Evolutionary conservation across 1,284 basidiomycete species (phyloP), one percentile per base, ranked within the genome.

Genomic region (Macrocystidia cucumis): DNA sequence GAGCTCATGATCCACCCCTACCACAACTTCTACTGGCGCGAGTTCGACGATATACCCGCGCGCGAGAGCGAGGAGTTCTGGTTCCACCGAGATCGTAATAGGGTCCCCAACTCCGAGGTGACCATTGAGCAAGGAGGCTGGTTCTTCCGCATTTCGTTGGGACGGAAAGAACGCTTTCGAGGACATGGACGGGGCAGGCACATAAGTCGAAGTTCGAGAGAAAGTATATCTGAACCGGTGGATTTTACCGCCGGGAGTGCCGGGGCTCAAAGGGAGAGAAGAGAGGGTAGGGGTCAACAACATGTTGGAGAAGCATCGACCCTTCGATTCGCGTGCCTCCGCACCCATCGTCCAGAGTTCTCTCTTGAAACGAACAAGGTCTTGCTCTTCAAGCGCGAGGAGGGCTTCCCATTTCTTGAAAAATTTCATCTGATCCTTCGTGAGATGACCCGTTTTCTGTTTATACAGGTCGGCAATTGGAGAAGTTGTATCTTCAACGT

Each of bases 281-380:
- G 9, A 30, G 33, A 43, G 50, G 3, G 43, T 42, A 3, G 39
- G 38, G 42, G 78, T 74, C 18, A 95, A 59, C 22, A 77, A 54
- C 91, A 97, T 92, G 38, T 72, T 63, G 32, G 72, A 67, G 48
- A 95, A 87, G 49, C 90, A 91, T 41, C 89, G 67, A 1, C 92
- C 92, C 31, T 70, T 73, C 36, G 64, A 69, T 54, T 93, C 88
- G 29, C 96, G 74, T 46, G 90, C 80, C 2, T 59, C 61, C 0
- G 91, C 89, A 4, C 75, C 72, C 72, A 96, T 78, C 0, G 89
- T 95, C 95, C 95, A 99, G 5, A 98, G 68, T 51, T 98, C 93
- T 43, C 87, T 87, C 45, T 82, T 78, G 58, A 90, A 88, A 9
- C 84, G 73, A 8, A 81, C 61, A 7, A 87, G 67, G 46, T 96